Conservation (phyloP, 331 rosid species). For the Quercus lobata region DNA sequence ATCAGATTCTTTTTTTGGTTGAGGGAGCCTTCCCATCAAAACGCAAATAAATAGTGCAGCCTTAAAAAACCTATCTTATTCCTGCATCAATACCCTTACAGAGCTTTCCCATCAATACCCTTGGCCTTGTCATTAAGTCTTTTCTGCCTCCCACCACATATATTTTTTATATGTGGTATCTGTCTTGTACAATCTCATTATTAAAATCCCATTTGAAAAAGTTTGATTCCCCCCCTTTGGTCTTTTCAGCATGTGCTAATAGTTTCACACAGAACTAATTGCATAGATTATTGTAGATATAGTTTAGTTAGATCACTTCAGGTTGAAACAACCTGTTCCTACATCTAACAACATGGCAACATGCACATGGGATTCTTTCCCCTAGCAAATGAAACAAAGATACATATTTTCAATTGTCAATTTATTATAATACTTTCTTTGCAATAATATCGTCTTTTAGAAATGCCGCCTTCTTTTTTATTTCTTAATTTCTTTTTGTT, state of each 20-base stretch:
- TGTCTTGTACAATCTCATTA: neutral
- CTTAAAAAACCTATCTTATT: neutral
- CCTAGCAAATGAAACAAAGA: neutral
- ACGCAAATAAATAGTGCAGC: neutral
- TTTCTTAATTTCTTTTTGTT: neutral
- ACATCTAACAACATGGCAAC: neutral
- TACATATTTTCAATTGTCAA: neutral
- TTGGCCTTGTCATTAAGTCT: neutral
- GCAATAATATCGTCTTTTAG: neutral
- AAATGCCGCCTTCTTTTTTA: neutral
- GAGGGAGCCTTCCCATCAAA: neutral
- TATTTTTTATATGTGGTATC: neutral
- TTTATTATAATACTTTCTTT: neutral
- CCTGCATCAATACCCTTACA: neutral
- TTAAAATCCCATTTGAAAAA: neutral
- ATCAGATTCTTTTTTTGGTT: neutral
- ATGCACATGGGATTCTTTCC: neutral
- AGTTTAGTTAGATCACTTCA: neutral
- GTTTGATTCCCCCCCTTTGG: neutral
- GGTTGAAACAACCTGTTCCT: neutral
- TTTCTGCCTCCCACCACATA: neutral
- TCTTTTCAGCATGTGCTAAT: neutral
- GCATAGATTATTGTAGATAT: neutral
- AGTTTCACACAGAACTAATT: neutral
- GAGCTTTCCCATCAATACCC: neutral